Percentiles rank a stretch among this genome's conserved stretches.
Conservation (phyloP, 495 filamentous ascomycete genomes). For the Hyaloscypha finlandica region DNA sequence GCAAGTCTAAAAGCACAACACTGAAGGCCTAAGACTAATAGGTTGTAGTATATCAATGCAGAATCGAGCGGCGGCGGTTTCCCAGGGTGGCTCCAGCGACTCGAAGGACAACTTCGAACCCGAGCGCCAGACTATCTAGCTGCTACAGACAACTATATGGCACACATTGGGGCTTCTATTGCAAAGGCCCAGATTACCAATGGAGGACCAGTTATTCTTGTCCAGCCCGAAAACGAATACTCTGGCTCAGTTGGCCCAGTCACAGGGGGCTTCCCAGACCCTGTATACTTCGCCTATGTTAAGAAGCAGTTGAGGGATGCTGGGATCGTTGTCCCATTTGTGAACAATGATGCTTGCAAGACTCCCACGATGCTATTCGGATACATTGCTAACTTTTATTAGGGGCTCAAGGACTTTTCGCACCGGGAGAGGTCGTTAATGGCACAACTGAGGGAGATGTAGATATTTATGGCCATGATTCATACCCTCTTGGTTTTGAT, state of each 20-base stretch:
- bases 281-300: constrained; percentile 68
- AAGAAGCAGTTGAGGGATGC: constrained; percentile 66
- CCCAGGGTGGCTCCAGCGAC: constrained; percentile 55
- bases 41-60: constrained; percentile 54
- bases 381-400: constrained; percentile 1
- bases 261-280: constrained; percentile 52
- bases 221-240: constrained; percentile 83
- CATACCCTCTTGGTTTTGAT: constrained; percentile 69
- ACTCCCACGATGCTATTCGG: no score
- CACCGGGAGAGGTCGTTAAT: constrained; percentile 62
- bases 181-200: constrained; percentile 77
- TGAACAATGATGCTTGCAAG: constrained; percentile 69
- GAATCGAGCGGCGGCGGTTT: constrained; percentile 61
- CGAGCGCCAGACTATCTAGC: constrained; percentile 60
- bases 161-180: constrained; percentile 60
- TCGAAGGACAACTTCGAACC: constrained; percentile 62
- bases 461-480: constrained; percentile 79
- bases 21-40: no score
- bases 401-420: constrained; percentile 33
- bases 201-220: constrained; percentile 73
- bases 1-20: constrained; percentile 27
- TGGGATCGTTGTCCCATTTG: constrained; percentile 72
- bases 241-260: constrained; percentile 32
- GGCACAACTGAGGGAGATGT: constrained; percentile 63
- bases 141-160: constrained; percentile 64